Conservation (phyloP, 768 basidiomycete genomes). For the Lentinus tigrinus region DNA sequence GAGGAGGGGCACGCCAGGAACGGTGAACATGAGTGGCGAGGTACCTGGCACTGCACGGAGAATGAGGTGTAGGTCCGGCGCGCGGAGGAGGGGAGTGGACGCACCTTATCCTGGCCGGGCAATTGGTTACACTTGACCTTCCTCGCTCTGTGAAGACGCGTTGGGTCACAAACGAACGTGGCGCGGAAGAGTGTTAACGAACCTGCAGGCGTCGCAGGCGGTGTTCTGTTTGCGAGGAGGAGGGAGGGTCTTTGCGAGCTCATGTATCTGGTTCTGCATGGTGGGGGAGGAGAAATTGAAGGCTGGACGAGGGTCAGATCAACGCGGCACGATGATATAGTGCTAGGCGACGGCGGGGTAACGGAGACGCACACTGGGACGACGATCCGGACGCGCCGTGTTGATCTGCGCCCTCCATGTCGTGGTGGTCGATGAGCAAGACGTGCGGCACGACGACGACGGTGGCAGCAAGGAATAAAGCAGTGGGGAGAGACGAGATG, state of each 20-base stretch:
- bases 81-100: conserved; percentile 22
- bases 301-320: conserved; percentile 38
- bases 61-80: conserved; percentile 20
- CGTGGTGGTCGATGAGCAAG: conserved; percentile 4
- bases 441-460: not conserved
- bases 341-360: not conserved
- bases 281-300: conserved; percentile 62
- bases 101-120: conserved; percentile 79
- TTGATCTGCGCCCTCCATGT: conserved; percentile 16
- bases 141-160: conserved; percentile 51
- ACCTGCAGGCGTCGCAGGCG: conserved; percentile 93
- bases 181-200: conserved; percentile 12
- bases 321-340: conserved; percentile 22
- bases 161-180: not conserved
- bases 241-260: conserved; percentile 74
- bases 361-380: conserved; percentile 16
- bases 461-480: not conserved
- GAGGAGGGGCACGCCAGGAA: conserved; percentile 5
- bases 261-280: conserved; percentile 80
- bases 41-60: conserved; percentile 61
- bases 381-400: conserved; percentile 8
- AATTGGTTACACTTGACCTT: conserved; percentile 89
- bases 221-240: conserved; percentile 92
- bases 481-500: conserved; percentile 7
- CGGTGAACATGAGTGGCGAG: not conserved